Base-by-base conservation (phyloP, 305 asterid species). In the Solanum hybrid region DNA sequence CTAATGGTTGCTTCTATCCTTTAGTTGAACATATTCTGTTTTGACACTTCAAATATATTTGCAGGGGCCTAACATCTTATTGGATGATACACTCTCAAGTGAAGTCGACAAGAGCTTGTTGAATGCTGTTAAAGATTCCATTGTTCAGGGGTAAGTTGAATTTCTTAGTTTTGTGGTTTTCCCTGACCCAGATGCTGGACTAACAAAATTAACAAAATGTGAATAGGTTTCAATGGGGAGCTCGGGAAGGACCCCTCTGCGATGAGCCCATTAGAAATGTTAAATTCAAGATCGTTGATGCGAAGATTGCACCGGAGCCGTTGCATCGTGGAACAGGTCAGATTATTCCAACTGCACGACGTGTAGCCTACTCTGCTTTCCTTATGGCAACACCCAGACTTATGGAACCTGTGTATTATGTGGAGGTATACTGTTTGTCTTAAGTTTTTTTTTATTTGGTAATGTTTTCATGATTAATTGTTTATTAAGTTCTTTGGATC, bases 321-420 rank as follows among this genome's bases (percentile, higher is more conserved):
- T 91, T 97, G 91, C 92, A 97, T 89, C 99, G 98, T 77, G 98
- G 98, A 90, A 95, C 99, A 35, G 98, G 99, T 88, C 98, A 97
- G 94, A 97, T 97, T 88, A 96, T 97, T 92, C 99, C 99, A 85
- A 95, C 99, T 72, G 97, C 98, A 84, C 97, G 99, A 32, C 99
- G 98, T 86, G 99, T 97, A 86, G 99, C 99, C 81, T 96, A 96
- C 93, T 97, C 99, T 72, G 93, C 98, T 92, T 96, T 96, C 93
- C 99, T 97, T 37, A 97, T 97, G 99, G 99, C 99, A 69, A 93
- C 98, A 11, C 99, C 98, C 14, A 93, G 99, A 88, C 98, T 97
- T 76, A 97, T 97, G 99, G 99, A 96, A 90, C 99, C 99, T 6
- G 98, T 97, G 31, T 96, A 97, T 92, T 96, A 96, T 46, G 97